A percentile compares a stretch with the other conserved stretches of the same genome.
These are phyloP conservation scores for Punctularia strigosozonata DNA, from an alignment of 768 basidiomycete species.

Conservation along the genomic window DNA sequence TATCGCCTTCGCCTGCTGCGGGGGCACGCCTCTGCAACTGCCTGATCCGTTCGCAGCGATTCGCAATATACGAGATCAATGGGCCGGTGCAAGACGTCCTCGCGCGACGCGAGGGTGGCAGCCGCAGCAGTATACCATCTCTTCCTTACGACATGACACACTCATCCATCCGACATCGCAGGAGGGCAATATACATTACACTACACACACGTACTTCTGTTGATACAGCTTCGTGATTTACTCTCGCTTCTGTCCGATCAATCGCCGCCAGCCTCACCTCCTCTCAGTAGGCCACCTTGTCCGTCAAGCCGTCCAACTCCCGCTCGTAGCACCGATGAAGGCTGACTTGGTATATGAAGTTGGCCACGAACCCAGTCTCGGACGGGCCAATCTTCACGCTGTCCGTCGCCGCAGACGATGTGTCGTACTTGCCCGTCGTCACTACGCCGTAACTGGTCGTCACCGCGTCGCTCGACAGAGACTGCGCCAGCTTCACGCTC, in stretches of 20 bases:
- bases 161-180: too few species aligned
- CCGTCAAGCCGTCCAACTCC: constrained; percentile 44
- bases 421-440: constrained; percentile 41
- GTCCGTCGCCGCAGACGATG: constrained; percentile 27
- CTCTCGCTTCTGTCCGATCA: too few species aligned
- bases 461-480: constrained; percentile 24
- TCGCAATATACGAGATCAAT: too few species aligned
- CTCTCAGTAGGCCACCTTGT: constrained; percentile 34
- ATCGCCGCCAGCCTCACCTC: not conserved
- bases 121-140: too few species aligned
- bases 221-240: not conserved
- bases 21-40: too few species aligned
- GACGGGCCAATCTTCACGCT: constrained; percentile 28
- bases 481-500: constrained; percentile 28
- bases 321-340: constrained; percentile 55
- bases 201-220: too few species aligned
- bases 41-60: too few species aligned
- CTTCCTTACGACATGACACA: too few species aligned
- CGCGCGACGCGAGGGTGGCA: too few species aligned
- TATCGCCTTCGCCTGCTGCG: too few species aligned
- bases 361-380: constrained; percentile 41
- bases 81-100: too few species aligned
- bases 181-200: too few species aligned
- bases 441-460: constrained; percentile 51
- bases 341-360: constrained; percentile 52